These are phyloP conservation scores for Beauveria bassiana DNA, from an alignment of 2,329 filamentous ascomycete species.

Conservation along the genomic window DNA sequence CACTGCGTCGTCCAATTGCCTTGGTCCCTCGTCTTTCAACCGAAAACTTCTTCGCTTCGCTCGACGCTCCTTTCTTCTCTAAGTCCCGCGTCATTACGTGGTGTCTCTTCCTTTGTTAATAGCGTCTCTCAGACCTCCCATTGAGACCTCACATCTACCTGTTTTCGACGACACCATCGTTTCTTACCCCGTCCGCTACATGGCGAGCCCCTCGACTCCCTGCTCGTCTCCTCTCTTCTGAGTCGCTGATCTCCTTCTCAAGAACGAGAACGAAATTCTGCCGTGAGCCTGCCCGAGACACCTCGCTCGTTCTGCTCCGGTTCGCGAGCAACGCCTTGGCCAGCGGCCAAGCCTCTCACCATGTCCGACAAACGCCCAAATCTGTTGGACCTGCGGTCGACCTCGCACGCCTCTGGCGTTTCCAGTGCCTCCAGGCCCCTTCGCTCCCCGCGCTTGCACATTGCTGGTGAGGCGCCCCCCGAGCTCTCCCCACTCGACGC, in stretches of 20 bases:
- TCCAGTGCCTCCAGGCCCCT: slow-evolving; percentile 31
- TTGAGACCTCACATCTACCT: not conserved
- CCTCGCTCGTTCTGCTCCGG: not conserved
- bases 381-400: slow-evolving; percentile 50
- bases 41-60: not conserved
- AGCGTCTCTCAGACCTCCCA: not conserved
- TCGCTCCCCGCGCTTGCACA: slow-evolving; percentile 66
- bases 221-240: not conserved
- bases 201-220: not conserved
- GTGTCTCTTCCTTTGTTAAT: not conserved
- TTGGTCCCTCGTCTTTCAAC: not conserved
- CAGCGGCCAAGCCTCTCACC: not conserved
- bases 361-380: slow-evolving; percentile 38
- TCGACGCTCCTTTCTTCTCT: not conserved
- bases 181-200: not conserved
- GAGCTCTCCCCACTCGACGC: slow-evolving; percentile 92
- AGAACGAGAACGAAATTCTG: not conserved
- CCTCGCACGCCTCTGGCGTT: slow-evolving; percentile 2
- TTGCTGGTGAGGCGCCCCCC: slow-evolving; percentile 75
- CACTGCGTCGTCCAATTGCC: not conserved
- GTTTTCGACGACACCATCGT: not conserved
- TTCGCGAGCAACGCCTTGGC: not conserved
- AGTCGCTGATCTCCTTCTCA: not conserved
- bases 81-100: not conserved
- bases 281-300: not conserved